A percentile compares a stretch with the other conserved stretches of the same genome.
Conservation (phyloP, 352 stramenopile species). For the Detonula confervacea region DNA sequence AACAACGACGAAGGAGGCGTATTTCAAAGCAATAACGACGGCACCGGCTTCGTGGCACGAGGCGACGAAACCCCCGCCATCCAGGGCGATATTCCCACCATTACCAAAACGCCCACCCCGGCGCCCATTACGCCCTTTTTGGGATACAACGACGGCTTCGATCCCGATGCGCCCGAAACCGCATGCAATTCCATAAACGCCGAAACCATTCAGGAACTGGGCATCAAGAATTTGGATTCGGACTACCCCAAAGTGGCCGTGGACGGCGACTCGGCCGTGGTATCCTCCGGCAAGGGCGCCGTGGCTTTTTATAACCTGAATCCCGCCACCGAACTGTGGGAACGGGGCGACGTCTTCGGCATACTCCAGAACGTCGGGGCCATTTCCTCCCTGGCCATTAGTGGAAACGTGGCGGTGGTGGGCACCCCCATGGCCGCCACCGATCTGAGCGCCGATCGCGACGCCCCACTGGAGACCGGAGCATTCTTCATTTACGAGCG, state of each 20-base stretch:
- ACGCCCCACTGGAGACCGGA: neutral
- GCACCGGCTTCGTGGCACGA: no score
- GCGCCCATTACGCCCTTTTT: no score
- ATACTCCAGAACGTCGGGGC: constrained; percentile 20
- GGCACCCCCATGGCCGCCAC: constrained; percentile 12
- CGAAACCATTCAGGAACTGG: constrained; percentile 20
- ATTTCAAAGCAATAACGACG: no score
- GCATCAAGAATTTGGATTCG: constrained; percentile 2
- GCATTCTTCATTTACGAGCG: constrained; percentile 36
- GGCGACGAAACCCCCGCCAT: no score
- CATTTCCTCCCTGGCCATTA: constrained; percentile 21
- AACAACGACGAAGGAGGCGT: no score
- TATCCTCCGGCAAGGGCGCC: constrained; percentile 15
- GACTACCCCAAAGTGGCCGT: constrained; percentile 21
- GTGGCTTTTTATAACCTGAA: constrained; percentile 24
- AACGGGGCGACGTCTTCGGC: constrained; percentile 17
- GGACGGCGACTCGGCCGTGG: constrained; percentile 21
- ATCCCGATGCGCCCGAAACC: neutral
- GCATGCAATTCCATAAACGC: constrained; percentile 18
- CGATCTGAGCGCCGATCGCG: neutral
- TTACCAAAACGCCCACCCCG: no score
- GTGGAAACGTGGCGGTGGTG: constrained; percentile 21
- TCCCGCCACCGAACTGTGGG: neutral
- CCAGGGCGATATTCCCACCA: no score
- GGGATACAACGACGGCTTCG: neutral